Conservation (phyloP, 2,329 filamentous ascomycete genomes). For the Aspergillus oerlinghausenensis region DNA sequence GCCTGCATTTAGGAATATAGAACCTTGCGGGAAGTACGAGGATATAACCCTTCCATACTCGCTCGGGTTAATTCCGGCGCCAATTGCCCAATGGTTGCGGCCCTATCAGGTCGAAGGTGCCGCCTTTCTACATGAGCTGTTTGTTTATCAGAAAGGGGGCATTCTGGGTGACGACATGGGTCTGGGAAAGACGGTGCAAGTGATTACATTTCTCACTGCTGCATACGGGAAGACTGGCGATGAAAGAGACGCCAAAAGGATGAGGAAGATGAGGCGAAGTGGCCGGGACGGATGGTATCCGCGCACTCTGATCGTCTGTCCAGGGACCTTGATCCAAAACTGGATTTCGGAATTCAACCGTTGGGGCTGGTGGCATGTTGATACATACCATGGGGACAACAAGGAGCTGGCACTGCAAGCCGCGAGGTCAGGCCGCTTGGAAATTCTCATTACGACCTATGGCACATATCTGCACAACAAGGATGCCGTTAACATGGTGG, state of each 20-base stretch:
- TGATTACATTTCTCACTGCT: conserved; percentile 84
- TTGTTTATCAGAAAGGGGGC: conserved; percentile 85
- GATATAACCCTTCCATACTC: conserved; percentile 73
- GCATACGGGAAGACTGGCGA: conserved; percentile 94
- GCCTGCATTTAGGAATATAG: conserved; percentile 61
- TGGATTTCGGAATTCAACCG: conserved; percentile 81
- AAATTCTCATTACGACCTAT: conserved; percentile 94
- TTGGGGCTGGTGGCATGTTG: conserved; percentile 95
- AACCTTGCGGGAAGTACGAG: conserved; percentile 64
- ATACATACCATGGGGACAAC: conserved; percentile 70
- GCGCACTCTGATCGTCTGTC: conserved; percentile 78
- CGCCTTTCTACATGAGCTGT: conserved; percentile 78
- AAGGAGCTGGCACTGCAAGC: conserved; percentile 68
- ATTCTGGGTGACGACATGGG: conserved; percentile 98
- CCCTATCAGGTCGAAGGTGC: conserved; percentile 88
- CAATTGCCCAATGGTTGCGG: conserved; percentile 85
- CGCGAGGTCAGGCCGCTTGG: conserved; percentile 69
- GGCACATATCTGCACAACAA: conserved; percentile 76
- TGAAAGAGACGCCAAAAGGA: conserved; percentile 75
- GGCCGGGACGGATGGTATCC: conserved; percentile 69
- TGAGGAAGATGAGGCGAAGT: conserved; percentile 74
- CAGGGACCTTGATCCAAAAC: conserved; percentile 81
- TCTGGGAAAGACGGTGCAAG: conserved; percentile 92
- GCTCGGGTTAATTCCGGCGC: conserved; percentile 75
- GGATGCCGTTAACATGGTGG: conserved; percentile 71